phyloP scores from a whole-genome alignment of 352 stramenopile genomes.

The Phytophthora nicotianae region DNA sequence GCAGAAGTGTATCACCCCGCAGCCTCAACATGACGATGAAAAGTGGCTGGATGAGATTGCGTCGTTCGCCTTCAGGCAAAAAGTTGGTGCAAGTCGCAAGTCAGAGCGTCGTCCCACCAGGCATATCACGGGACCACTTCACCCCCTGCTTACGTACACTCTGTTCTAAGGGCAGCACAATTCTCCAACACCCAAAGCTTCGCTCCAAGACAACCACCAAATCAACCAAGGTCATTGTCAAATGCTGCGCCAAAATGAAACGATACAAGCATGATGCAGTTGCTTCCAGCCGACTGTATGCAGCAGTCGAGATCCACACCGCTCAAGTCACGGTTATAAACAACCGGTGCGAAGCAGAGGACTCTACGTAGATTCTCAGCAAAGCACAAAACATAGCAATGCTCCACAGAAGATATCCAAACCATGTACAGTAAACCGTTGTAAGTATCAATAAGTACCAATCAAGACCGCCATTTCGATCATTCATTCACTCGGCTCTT shows the following conservation, averaged over 20 bases:
- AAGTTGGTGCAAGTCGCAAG: conserved; percentile 12
- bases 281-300: background rate
- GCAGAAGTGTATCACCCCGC: background rate
- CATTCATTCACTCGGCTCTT: background rate
- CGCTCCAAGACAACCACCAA: background rate
- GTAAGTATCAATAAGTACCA: background rate
- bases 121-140: conserved; percentile 3
- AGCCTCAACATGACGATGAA: conserved; percentile 23
- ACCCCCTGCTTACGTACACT: conserved; percentile 5
- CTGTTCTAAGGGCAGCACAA: conserved; percentile 13
- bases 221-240: background rate
- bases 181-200: background rate
- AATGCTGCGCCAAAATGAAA: background rate
- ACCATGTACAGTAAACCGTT: background rate
- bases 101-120: conserved; percentile 9
- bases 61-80: conserved; percentile 22
- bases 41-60: conserved; percentile 32
- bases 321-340: background rate
- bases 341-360: background rate
- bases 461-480: background rate
- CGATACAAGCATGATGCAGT: background rate
- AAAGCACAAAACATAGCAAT: background rate
- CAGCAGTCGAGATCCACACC: conserved; percentile 4
- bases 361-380: background rate
- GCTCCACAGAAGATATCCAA: conserved; percentile 1